These are phyloP conservation scores for Meredithiella fracta DNA, from an alignment of 2,329 filamentous ascomycete species.

Conservation along the genomic window DNA sequence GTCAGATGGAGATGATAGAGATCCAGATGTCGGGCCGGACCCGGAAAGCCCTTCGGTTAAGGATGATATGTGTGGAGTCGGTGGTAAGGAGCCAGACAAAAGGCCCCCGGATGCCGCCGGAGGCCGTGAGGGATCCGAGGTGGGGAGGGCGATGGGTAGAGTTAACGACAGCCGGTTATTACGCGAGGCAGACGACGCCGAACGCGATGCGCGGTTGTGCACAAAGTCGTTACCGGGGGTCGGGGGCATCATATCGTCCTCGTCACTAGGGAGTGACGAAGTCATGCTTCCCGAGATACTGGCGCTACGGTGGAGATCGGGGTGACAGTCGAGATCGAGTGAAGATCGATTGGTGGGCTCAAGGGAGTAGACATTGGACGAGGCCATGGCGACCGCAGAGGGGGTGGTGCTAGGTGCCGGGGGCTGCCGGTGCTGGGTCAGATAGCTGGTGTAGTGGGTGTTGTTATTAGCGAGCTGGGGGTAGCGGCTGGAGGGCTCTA, in stretches of 20 bases:
- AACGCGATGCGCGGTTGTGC: conserved; percentile 31
- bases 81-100: conserved; percentile 17
- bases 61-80: conserved; percentile 28
- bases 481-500: conserved; percentile 2
- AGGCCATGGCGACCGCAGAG: conserved; percentile 12
- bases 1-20: conserved; percentile 27
- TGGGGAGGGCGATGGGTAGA: conserved; percentile 41
- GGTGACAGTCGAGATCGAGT: conserved; percentile 6
- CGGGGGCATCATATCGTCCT: conserved; percentile 23
- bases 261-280: conserved; percentile 12
- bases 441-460: conserved; percentile 1
- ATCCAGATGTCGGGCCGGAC: no score
- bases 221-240: conserved; percentile 23
- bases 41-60: no score
- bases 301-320: conserved; percentile 11
- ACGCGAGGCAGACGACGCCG: conserved; percentile 36
- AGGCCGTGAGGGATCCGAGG: conserved; percentile 34
- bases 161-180: conserved; percentile 45
- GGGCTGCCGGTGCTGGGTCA: conserved; percentile 5
- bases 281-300: conserved; percentile 13
- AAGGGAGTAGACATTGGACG: conserved; percentile 11
- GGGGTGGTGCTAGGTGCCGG: conserved; percentile 4
- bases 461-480: no score
- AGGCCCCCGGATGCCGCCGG: conserved; percentile 18
- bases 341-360: conserved; percentile 8